phyloP scores from a whole-genome alignment of 805 yeast genomes.

The Yueomyces sinensis region DNA sequence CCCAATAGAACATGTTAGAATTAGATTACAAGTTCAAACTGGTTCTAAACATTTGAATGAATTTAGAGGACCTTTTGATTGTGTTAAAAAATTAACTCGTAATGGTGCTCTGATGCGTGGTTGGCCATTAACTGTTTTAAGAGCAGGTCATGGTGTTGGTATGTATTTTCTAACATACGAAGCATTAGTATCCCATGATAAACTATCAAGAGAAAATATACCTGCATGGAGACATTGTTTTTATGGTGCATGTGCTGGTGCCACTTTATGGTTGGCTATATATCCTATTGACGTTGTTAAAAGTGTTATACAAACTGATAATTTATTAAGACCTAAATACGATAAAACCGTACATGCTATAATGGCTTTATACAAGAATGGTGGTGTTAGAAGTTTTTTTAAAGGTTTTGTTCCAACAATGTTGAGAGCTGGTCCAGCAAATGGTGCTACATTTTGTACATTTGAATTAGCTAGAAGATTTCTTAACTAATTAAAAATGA shows the following conservation, averaged over 20 bases:
- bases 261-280: slow-evolving; percentile 67
- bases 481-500: slow-evolving; percentile 28
- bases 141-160: slow-evolving; percentile 87
- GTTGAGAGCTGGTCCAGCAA: slow-evolving; percentile 95
- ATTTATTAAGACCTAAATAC: slow-evolving; percentile 31
- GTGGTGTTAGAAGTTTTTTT: slow-evolving; percentile 69
- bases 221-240: slow-evolving; percentile 80
- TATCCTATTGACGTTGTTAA: slow-evolving; percentile 90
- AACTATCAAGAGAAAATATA: slow-evolving; percentile 46
- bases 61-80: slow-evolving; percentile 39
- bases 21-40: slow-evolving; percentile 70
- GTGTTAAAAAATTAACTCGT: slow-evolving; percentile 35
- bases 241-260: slow-evolving; percentile 87
- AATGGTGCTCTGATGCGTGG: slow-evolving; percentile 67
- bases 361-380: slow-evolving; percentile 35
- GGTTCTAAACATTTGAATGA: slow-evolving; percentile 19
- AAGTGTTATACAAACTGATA: slow-evolving; percentile 59
- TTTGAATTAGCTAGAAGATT: slow-evolving; percentile 80
- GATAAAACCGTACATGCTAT: slow-evolving; percentile 34
- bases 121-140: slow-evolving; percentile 60
- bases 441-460: slow-evolving; percentile 91
- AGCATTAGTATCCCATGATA: slow-evolving; percentile 51
- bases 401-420: slow-evolving; percentile 89
- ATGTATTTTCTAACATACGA: slow-evolving; percentile 83
- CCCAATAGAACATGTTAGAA: slow-evolving; percentile 92